Conservation (phyloP, 305 asterid species). For the Stenogyne calaminthoides region DNA sequence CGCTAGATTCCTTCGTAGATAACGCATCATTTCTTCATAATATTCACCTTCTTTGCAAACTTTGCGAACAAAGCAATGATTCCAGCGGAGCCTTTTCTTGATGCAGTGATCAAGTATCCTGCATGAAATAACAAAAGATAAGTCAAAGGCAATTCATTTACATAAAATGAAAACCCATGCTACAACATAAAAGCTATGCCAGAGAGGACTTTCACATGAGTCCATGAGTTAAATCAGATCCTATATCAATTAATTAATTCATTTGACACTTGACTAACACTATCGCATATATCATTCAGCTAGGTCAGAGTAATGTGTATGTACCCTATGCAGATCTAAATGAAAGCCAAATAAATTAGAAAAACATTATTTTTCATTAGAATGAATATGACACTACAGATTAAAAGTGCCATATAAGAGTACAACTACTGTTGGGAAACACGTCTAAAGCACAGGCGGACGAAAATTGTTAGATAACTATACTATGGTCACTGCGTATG, state of each 20-base stretch:
- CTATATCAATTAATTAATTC: conserved; percentile 4
- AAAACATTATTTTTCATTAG: not conserved
- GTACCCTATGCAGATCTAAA: not conserved
- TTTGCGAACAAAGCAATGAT: conserved; percentile 80
- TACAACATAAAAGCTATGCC: conserved; percentile 8
- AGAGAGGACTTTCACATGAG: conserved; percentile 7
- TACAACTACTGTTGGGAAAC: not conserved
- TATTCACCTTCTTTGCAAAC: conserved; percentile 95
- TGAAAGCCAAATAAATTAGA: not conserved
- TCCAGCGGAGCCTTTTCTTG: conserved; percentile 89
- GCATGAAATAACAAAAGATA: conserved; percentile 32
- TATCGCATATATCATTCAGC: conserved; percentile 7
- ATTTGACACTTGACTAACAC: conserved; percentile 8
- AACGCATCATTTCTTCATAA: conserved; percentile 98
- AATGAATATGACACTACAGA: not conserved
- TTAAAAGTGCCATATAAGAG: not conserved
- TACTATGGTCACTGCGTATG: not conserved
- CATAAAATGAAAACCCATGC: not conserved
- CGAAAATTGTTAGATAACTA: not conserved
- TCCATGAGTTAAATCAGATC: conserved; percentile 20
- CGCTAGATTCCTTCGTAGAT: conserved; percentile 88
- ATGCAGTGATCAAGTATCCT: conserved; percentile 91
- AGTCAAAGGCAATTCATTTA: conserved; percentile 28
- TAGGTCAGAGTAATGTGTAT: conserved; percentile 6
- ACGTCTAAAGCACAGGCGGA: not conserved